Conservation (phyloP, 1,284 basidiomycete genomes). For the Trichosporon asahii region DNA sequence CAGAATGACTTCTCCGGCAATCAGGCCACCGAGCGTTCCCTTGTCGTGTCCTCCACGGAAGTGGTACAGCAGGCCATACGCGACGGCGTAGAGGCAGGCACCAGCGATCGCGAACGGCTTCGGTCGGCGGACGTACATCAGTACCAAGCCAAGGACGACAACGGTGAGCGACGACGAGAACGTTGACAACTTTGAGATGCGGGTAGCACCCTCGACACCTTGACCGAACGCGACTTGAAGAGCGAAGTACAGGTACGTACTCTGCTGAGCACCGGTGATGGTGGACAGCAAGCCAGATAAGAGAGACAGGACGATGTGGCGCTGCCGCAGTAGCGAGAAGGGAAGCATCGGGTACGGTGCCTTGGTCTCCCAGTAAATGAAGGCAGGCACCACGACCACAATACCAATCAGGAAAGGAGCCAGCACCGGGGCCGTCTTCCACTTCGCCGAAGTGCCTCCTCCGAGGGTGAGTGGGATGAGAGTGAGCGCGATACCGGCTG, state of each 20-base stretch:
- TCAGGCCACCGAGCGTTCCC: constrained; percentile 33
- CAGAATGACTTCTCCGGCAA: constrained; percentile 50
- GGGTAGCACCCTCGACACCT: constrained; percentile 29
- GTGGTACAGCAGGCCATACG: constrained; percentile 50
- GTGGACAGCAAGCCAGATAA: constrained; percentile 42
- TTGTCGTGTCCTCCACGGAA: constrained; percentile 43
- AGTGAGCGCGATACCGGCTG: constrained; percentile 26
- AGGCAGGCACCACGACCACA: constrained; percentile 41
- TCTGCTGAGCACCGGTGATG: constrained; percentile 45
- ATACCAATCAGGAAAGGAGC: constrained; percentile 47
- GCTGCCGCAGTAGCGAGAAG: constrained; percentile 48
- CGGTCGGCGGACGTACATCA: constrained; percentile 46
- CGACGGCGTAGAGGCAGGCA: constrained; percentile 33
- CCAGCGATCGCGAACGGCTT: constrained; percentile 51
- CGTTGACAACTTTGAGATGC: constrained; percentile 47
- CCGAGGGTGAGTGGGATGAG: constrained; percentile 51
- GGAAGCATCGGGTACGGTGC: constrained; percentile 49
- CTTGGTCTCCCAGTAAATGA: constrained; percentile 48
- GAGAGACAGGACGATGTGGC: constrained; percentile 46
- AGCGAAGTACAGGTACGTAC: constrained; percentile 44
- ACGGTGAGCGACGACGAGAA: constrained; percentile 49
- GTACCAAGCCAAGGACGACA: constrained; percentile 44
- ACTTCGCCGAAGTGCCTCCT: constrained; percentile 31
- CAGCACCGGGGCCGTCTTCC: constrained; percentile 46
- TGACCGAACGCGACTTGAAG: constrained; percentile 48